These are phyloP conservation scores for Leccinum boreale DNA, from an alignment of 768 basidiomycete genomes.

Conservation along the genomic window DNA sequence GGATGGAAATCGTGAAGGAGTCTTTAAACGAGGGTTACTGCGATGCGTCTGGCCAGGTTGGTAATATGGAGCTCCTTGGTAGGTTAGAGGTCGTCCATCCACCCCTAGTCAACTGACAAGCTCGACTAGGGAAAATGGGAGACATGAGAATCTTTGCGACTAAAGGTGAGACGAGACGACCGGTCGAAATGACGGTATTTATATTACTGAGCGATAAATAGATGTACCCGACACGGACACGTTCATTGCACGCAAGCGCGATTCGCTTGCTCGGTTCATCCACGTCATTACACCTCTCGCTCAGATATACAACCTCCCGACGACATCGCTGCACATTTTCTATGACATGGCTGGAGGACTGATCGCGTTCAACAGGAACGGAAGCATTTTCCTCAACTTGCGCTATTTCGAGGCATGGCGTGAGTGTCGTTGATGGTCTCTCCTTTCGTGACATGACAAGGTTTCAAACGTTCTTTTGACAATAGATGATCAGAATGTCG, in stretches of 20 bases:
- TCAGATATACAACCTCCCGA: conserved; percentile 69
- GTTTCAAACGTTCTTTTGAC: neutral
- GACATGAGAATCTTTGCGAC: conserved; percentile 61
- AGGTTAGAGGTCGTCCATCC: conserved; percentile 13
- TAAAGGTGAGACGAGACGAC: conserved; percentile 42
- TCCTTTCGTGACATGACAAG: too few species aligned
- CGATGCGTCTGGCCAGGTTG: conserved; percentile 64
- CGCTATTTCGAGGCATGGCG: conserved; percentile 87
- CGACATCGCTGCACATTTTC: conserved; percentile 79
- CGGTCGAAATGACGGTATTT: neutral
- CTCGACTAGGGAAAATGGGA: conserved; percentile 52
- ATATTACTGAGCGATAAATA: conserved; percentile 27
- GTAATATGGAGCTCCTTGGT: conserved; percentile 64
- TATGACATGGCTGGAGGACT: conserved; percentile 75
- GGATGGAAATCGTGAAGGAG: conserved; percentile 72
- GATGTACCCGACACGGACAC: conserved; percentile 52
- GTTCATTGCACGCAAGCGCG: conserved; percentile 52
- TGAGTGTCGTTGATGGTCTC: conserved; percentile 38
- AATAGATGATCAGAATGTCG: conserved; percentile 69
- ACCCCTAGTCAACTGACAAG: conserved; percentile 1
- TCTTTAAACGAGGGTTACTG: conserved; percentile 81
- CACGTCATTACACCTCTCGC: conserved; percentile 64
- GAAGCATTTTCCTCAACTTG: conserved; percentile 84
- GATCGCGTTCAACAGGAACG: conserved; percentile 92
- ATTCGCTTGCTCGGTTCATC: conserved; percentile 68